A percentile compares a stretch with the other conserved stretches of the same genome.
These are phyloP conservation scores for Annulohypoxylon bovei DNA, from an alignment of 495 filamentous ascomycete species.

Conservation along the genomic window DNA sequence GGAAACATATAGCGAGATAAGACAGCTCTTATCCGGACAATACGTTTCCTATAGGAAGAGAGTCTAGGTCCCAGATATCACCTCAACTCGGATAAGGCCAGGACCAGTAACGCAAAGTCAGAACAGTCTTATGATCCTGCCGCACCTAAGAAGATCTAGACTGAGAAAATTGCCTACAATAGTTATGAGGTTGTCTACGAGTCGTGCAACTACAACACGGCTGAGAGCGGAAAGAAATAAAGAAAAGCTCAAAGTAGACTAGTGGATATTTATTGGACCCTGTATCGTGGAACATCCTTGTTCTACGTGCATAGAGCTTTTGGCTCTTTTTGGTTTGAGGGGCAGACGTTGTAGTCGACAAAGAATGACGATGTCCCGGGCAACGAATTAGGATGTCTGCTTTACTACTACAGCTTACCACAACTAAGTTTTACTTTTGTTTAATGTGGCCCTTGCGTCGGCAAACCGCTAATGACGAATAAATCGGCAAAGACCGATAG, in stretches of 20 bases:
- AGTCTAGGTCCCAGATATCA: not conserved
- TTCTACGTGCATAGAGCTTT: conserved; percentile 15
- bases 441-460: not conserved
- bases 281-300: conserved; percentile 26
- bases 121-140: not conserved
- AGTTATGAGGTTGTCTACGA: conserved; percentile 9
- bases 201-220: conserved; percentile 11
- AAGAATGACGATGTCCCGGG: not conserved
- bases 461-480: not conserved
- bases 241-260: conserved; percentile 3
- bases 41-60: not conserved
- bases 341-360: conserved; percentile 14
- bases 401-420: not conserved
- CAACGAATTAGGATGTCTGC: not conserved
- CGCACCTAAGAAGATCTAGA: not conserved
- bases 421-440: not conserved
- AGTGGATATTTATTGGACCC: conserved; percentile 12
- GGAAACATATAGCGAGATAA: not conserved
- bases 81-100: not conserved
- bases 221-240: not conserved
- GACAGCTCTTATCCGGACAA: not conserved
- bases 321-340: conserved; percentile 23
- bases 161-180: not conserved
- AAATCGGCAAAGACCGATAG: not conserved
- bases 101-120: not conserved